These are phyloP conservation scores for Dendrothele bispora DNA, from an alignment of 768 basidiomycete species.

Conservation along the genomic window DNA sequence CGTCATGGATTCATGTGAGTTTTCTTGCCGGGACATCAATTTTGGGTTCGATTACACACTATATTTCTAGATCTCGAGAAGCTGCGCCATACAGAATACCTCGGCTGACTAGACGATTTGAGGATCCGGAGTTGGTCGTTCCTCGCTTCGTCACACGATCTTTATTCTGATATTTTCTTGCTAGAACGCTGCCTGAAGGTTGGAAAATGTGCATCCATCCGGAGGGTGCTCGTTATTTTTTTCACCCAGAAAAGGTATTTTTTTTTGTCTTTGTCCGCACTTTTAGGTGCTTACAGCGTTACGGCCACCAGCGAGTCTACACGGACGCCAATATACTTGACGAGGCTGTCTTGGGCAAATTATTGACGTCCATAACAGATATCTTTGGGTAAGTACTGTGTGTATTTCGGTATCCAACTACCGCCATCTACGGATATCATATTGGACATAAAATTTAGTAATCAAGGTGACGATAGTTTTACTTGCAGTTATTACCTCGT, in stretches of 20 bases:
- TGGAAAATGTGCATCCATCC: slow-evolving; percentile 56
- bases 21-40: too few relatives aligned
- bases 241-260: slow-evolving; percentile 44
- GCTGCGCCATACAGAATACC: too few relatives aligned
- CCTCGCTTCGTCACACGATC: too few relatives aligned
- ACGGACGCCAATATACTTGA: slow-evolving; percentile 58
- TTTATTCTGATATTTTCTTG: too few relatives aligned
- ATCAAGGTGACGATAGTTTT: slow-evolving; percentile 12
- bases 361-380: slow-evolving; percentile 33
- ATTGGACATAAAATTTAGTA: slow-evolving; percentile 35
- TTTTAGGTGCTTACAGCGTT: too few relatives aligned
- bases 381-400: slow-evolving; percentile 30
- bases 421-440: slow-evolving; percentile 41
- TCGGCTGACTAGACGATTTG: too few relatives aligned
- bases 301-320: slow-evolving; percentile 39
- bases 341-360: slow-evolving; percentile 23
- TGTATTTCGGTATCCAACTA: slow-evolving; percentile 23
- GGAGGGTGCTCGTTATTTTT: slow-evolving; percentile 63
- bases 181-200: slow-evolving; percentile 24
- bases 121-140: too few relatives aligned
- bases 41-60: too few relatives aligned
- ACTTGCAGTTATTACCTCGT: slow-evolving; percentile 57
- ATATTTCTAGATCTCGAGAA: too few relatives aligned
- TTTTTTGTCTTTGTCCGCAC: too few relatives aligned
- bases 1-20: too few relatives aligned